Evolutionary conservation across 2,329 filamentous ascomycete genomes (phyloP).

Genomic region (Hypomyces perniciosus): DNA sequence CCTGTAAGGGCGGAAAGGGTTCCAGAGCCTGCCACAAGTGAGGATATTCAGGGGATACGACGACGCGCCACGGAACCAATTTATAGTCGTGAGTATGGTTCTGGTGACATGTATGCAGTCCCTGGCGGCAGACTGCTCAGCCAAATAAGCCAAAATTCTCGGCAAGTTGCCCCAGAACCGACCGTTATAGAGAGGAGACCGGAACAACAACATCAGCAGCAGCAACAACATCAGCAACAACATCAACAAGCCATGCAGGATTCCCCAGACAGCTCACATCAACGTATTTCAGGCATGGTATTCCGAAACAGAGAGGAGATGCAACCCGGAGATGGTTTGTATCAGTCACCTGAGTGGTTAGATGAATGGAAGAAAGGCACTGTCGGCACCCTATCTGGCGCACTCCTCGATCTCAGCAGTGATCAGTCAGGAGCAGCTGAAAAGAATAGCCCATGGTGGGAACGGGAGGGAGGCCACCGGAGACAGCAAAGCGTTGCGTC

Average conservation of each 20-base stretch:
- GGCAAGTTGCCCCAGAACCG: constrained; percentile 2
- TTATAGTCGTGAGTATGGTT: constrained; percentile 21
- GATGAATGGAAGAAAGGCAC: constrained; percentile 69
- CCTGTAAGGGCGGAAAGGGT: neutral
- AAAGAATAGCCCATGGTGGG: constrained; percentile 69
- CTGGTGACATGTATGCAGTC: constrained; percentile 23
- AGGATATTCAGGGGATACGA: constrained; percentile 17
- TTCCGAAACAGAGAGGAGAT: constrained; percentile 38
- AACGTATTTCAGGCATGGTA: constrained; percentile 35
- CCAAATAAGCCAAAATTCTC: constrained; percentile 5
- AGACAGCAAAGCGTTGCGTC: constrained; percentile 41
- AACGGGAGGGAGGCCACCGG: constrained; percentile 43
- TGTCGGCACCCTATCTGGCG: constrained; percentile 52
- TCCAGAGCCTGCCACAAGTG: neutral
- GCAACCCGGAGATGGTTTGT: constrained; percentile 48
- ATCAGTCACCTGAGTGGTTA: constrained; percentile 54
- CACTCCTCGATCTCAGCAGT: constrained; percentile 53
- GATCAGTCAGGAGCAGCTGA: constrained; percentile 27
- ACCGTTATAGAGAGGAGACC: neutral
- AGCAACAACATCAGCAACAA: too few relatives aligned
- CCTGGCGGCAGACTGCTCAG: constrained; percentile 16
- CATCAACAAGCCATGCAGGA: constrained; percentile 21
- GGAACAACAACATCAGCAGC: constrained; percentile 12
- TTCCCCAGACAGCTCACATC: constrained; percentile 25
- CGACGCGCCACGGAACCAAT: constrained; percentile 27